A percentile compares a stretch with the other conserved stretches of the same genome.
Evolutionary conservation across 306 rosid species (phyloP).

Genomic region (Parietaria judaica): DNA sequence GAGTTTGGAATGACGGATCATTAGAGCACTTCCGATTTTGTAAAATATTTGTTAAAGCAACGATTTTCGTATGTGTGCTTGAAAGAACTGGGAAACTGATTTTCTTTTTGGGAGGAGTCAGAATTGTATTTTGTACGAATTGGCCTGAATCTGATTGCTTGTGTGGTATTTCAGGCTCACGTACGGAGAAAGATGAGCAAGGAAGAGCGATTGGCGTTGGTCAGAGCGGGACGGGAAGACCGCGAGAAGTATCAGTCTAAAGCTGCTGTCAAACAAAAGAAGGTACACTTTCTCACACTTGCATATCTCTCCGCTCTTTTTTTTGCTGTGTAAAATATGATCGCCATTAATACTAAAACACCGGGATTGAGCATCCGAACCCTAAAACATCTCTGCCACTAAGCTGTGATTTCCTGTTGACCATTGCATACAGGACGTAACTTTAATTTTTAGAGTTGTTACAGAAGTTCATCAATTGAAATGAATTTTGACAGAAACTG

Average conservation of each 20-base stretch:
- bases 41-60: neutral
- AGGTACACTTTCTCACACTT: constrained; percentile 35
- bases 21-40: neutral
- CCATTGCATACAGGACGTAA: too few relatives aligned
- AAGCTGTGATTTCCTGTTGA: too few relatives aligned
- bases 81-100: neutral
- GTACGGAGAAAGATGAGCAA: constrained; percentile 56
- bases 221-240: constrained; percentile 83
- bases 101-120: neutral
- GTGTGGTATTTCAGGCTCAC: constrained; percentile 42
- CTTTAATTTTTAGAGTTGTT: too few relatives aligned
- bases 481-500: too few relatives aligned
- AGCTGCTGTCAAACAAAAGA: constrained; percentile 76
- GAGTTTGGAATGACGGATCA: neutral
- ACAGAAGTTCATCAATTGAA: too few relatives aligned
- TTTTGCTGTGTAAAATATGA: neutral
- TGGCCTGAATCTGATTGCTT: neutral
- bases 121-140: constrained; percentile 9
- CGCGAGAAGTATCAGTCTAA: constrained; percentile 69
- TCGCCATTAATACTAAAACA: too few relatives aligned
- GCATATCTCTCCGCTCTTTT: neutral
- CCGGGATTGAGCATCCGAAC: too few relatives aligned
- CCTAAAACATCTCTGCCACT: too few relatives aligned
- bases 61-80: neutral
- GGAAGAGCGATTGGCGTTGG: constrained; percentile 61